A percentile compares a stretch with the other conserved stretches of the same genome.
phyloP scores from a whole-genome alignment of 1,284 basidiomycete genomes.

The Rhodotorula sp. region DNA sequence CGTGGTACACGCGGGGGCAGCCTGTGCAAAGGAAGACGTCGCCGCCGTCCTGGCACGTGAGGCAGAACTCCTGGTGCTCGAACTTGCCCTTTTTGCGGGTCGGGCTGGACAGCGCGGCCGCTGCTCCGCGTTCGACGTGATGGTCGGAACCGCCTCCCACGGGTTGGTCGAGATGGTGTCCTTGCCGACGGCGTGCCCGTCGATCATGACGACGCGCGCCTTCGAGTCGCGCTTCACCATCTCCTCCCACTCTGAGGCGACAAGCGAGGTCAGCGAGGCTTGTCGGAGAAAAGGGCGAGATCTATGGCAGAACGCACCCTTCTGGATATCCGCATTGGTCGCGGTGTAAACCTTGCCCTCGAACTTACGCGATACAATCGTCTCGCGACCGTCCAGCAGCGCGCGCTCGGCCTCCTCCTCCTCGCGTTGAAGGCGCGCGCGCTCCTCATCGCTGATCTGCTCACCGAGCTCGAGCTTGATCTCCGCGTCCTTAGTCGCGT shows the following conservation, averaged over 20 bases:
- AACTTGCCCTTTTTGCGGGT: slow-evolving; percentile 49
- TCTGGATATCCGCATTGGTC: slow-evolving; percentile 49
- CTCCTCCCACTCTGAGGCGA: slow-evolving; percentile 52
- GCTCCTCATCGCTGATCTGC: slow-evolving; percentile 39
- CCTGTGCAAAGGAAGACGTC: slow-evolving; percentile 57
- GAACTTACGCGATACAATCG: slow-evolving; percentile 59
- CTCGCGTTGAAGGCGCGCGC: slow-evolving; percentile 43
- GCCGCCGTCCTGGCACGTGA: slow-evolving; percentile 63
- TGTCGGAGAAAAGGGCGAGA: neutral
- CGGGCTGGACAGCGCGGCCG: slow-evolving; percentile 26
- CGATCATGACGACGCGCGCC: slow-evolving; percentile 52
- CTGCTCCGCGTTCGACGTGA: slow-evolving; percentile 37
- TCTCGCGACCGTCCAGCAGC: slow-evolving; percentile 60
- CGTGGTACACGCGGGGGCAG: slow-evolving; percentile 31
- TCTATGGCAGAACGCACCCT: slow-evolving; percentile 1
- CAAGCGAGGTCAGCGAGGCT: neutral
- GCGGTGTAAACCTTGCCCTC: slow-evolving; percentile 58
- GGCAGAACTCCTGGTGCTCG: slow-evolving; percentile 52
- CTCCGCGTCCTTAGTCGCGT: slow-evolving; percentile 32
- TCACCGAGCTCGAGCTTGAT: slow-evolving; percentile 35
- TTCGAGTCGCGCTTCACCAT: slow-evolving; percentile 49
- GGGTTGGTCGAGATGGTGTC: slow-evolving; percentile 26
- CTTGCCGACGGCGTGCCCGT: slow-evolving; percentile 52
- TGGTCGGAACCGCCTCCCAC: slow-evolving; percentile 44
- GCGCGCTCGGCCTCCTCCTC: slow-evolving; percentile 62